Conservation (phyloP, 768 basidiomycete species). For the Rubroboletus pulcherrimus region DNA sequence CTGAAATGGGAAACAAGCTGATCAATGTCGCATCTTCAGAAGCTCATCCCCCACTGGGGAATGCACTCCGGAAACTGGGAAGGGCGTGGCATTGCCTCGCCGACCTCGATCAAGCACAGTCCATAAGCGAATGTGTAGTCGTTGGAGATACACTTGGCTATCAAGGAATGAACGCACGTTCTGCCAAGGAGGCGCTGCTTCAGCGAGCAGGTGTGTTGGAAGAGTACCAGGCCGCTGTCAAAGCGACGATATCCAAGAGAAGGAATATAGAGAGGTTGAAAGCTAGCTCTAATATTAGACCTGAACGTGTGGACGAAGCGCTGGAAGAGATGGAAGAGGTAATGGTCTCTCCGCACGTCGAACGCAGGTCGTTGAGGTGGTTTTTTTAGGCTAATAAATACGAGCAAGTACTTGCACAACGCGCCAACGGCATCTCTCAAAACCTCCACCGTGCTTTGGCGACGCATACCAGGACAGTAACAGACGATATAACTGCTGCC, state of each 20-base stretch:
- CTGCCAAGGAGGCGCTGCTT: conserved; percentile 90
- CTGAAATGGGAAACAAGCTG: conserved; percentile 92
- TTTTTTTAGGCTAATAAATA: conserved; percentile 76
- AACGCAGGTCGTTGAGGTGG: conserved; percentile 8
- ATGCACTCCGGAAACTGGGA: conserved; percentile 82
- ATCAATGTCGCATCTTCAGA: conserved; percentile 88
- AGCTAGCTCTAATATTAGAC: conserved; percentile 78
- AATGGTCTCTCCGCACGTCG: conserved; percentile 9
- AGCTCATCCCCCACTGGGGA: conserved; percentile 77
- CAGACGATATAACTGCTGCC: conserved; percentile 87
- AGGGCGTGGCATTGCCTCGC: conserved; percentile 83
- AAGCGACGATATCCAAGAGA: conserved; percentile 89
- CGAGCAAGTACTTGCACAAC: conserved; percentile 76
- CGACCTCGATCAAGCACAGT: conserved; percentile 86
- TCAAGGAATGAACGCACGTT: conserved; percentile 94
- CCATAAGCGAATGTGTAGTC: conserved; percentile 92
- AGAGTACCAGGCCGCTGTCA: conserved; percentile 91
- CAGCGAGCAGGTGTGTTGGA: conserved; percentile 90
- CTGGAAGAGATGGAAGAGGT: conserved; percentile 93
- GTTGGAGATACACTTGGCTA: conserved; percentile 96
- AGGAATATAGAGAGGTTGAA: conserved; percentile 87
- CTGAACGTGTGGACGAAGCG: conserved; percentile 86
- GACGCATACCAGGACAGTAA: conserved; percentile 79
- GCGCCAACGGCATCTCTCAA: conserved; percentile 91
- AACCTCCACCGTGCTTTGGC: conserved; percentile 87